Evolutionary conservation across 2,329 filamentous ascomycete genomes (phyloP), one percentile per base, ranked within the genome.

Genomic region (Hypoxylon sp.): DNA sequence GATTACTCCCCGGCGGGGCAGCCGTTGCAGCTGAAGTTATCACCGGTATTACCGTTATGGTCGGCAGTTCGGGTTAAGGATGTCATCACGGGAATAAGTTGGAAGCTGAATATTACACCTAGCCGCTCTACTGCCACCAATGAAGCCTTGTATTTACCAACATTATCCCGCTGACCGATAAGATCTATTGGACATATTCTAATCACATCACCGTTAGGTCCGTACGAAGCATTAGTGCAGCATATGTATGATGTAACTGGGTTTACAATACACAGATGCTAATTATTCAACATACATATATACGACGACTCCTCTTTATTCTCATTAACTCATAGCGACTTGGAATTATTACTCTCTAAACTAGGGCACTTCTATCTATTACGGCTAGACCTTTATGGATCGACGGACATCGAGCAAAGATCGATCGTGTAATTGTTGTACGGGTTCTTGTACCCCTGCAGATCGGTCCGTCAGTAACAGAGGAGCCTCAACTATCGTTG

Each of bases 401-500:
- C 72, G 21, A 61, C 50, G 9, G 45, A 70, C 52, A 51, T 74
- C 7, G 73, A 55, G 57, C 74, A 75, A 25, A 75, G 67, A 36
- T 73, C 70, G 43, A 75, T 49, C n/a, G 74, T 72, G 41, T 69
- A 66, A 34, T 75, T 75, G 0, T 60, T 75, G 46, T 55, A 61
- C 2, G 74, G 69, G 46, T 75, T 75, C 60, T 72, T 73, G 56
- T 72, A 75, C 49, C 73, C 73, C 74, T 75, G 14, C 2, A 30
- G 6, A 34, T 5, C 10, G 13, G 32, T 5, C 10, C 11, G 32
- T 61, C n/a, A 61, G 38, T 23, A 19, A 17, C 19, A 19, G 5
- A 48, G 19, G n/a, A 43, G 46, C n/a, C n/a, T 41, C 23, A 17
- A 13, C 2, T 21, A 30, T 19, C 13, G 2, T 38, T 21, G 3